Conservation (phyloP, 1,284 basidiomycete genomes). For the Cutaneotrichosporon spelunceum region DNA sequence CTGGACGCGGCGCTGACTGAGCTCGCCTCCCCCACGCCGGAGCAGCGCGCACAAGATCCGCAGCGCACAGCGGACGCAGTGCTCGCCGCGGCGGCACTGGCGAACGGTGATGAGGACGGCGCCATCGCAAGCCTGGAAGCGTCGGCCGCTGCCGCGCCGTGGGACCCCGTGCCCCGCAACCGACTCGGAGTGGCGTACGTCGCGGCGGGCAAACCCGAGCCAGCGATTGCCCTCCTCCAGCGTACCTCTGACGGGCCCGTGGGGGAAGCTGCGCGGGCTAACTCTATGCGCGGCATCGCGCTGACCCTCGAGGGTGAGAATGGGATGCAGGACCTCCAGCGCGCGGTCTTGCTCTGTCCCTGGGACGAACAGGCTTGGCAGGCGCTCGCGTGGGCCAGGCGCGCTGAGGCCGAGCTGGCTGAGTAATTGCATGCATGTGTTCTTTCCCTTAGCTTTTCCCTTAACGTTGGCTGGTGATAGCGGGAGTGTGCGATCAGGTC, state of each 20-base stretch:
- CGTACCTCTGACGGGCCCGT: neutral
- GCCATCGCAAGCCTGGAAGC: constrained; percentile 25
- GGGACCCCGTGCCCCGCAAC: constrained; percentile 18
- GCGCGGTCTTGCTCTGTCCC: constrained; percentile 65
- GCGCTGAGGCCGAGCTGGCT: constrained; percentile 22
- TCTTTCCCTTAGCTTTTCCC: too few relatives aligned
- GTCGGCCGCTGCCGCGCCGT: constrained; percentile 13
- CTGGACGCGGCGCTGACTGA: constrained; percentile 85
- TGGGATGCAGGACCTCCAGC: constrained; percentile 57
- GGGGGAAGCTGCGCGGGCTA: constrained; percentile 33
- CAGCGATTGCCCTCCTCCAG: constrained; percentile 38
- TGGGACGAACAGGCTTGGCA: constrained; percentile 61
- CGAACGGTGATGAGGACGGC: constrained; percentile 18
- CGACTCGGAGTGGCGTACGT: constrained; percentile 30
- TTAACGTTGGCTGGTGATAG: too few relatives aligned
- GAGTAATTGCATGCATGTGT: neutral
- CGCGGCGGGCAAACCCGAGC: constrained; percentile 27
- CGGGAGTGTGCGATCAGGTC: too few relatives aligned
- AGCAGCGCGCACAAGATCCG: constrained; percentile 33
- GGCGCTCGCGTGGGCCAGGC: constrained; percentile 39
- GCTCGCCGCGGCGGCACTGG: constrained; percentile 30
- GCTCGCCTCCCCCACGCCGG: constrained; percentile 54
- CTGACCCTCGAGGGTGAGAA: constrained; percentile 32
- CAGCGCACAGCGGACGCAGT: constrained; percentile 35
- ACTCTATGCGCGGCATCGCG: constrained; percentile 35